These are phyloP conservation scores for Polygonum aviculare DNA, from an alignment of 148 eudicot genomes.

Conservation along the genomic window DNA sequence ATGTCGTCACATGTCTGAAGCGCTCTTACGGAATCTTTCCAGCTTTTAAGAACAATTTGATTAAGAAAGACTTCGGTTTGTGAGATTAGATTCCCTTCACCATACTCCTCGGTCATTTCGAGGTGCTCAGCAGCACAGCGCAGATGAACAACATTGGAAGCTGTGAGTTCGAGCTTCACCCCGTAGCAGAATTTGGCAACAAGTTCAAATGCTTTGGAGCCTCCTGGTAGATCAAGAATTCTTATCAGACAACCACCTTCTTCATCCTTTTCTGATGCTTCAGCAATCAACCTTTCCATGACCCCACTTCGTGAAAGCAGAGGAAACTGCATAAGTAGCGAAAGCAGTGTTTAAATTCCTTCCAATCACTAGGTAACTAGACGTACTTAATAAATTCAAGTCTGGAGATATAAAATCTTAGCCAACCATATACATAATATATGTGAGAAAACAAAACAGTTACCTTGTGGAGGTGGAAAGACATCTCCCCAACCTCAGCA, in stretches of 20 bases:
- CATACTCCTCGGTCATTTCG: constrained; percentile 87
- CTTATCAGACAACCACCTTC: constrained; percentile 45
- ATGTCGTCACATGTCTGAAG: constrained; percentile 79
- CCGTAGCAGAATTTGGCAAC: constrained; percentile 95
- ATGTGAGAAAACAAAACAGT: not conserved
- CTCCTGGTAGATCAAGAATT: constrained; percentile 62
- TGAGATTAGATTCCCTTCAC: constrained; percentile 71
- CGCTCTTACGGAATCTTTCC: constrained; percentile 79
- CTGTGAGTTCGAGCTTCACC: constrained; percentile 79
- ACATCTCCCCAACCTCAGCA: constrained; percentile 83
- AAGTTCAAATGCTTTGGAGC: constrained; percentile 71
- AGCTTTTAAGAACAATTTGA: constrained; percentile 57
- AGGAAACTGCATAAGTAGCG: constrained; percentile 55
- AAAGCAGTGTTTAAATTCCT: not conserved
- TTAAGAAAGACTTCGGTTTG: constrained; percentile 71
- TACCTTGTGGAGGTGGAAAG: constrained; percentile 97
- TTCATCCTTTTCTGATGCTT: constrained; percentile 31
- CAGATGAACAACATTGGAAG: constrained; percentile 65
- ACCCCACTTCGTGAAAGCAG: constrained; percentile 83
- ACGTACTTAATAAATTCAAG: too few relatives aligned
- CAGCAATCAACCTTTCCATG: constrained; percentile 68
- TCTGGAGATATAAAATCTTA: not conserved
- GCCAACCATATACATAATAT: not conserved
- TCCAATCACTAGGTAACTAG: not conserved
- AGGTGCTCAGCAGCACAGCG: constrained; percentile 79